A percentile compares a stretch with the other conserved stretches of the same genome.
These are phyloP conservation scores for Ajuga reptans DNA, from an alignment of 305 asterid species.

Conservation along the genomic window DNA sequence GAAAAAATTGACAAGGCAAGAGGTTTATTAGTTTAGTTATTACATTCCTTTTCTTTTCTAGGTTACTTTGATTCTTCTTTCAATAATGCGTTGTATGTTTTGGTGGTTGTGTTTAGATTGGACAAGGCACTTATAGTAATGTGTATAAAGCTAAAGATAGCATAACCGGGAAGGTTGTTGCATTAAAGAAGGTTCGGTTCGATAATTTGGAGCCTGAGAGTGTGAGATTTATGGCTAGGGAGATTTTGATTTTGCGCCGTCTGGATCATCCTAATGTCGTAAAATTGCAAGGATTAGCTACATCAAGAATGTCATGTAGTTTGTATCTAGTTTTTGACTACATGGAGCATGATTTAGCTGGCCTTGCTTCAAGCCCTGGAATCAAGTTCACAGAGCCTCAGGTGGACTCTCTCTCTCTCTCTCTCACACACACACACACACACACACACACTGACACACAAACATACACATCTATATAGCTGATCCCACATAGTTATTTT, in stretches of 20 bases:
- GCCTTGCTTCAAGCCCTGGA: constrained; percentile 71
- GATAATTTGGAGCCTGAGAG: constrained; percentile 93
- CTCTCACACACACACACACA: not conserved
- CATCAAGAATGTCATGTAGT: constrained; percentile 87
- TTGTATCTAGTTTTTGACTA: constrained; percentile 73
- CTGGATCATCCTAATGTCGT: constrained; percentile 90
- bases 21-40: constrained; percentile 11
- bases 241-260: constrained; percentile 74
- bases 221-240: constrained; percentile 91
- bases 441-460: too few relatives aligned
- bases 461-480: too few relatives aligned
- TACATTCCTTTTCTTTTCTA: not conserved
- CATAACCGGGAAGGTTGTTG: constrained; percentile 60
- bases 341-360: constrained; percentile 91
- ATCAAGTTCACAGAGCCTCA: constrained; percentile 77
- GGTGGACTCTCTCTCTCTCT: constrained; percentile 33
- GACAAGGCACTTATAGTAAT: constrained; percentile 91
- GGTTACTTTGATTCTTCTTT: constrained; percentile 10
- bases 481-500: not conserved
- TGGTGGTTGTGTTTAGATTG: constrained; percentile 50
- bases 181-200: constrained; percentile 75
- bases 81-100: constrained; percentile 12
- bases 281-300: constrained; percentile 64
- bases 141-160: constrained; percentile 82
- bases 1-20: constrained; percentile 80